Evolutionary conservation across 306 rosid genomes (phyloP), one percentile per base, ranked within the genome.

Genomic region (Cajanus cajan): DNA sequence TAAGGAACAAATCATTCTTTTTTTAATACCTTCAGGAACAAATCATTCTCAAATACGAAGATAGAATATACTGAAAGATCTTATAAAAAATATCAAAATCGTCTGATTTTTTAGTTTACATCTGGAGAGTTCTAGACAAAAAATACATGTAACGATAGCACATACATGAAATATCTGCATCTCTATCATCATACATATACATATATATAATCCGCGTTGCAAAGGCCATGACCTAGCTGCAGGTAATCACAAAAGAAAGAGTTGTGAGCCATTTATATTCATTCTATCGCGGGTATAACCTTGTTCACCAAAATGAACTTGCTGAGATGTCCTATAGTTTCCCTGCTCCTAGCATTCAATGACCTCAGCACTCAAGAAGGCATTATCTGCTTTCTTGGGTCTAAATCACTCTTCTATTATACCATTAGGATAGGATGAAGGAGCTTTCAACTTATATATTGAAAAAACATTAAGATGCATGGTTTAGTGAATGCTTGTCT

Each of bases 141-240:
- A 71, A 36, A 0, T 39, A 71, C 78, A 70, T 24, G 64, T 55
- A 74, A 55, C n/a, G 65, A 65, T 48, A 79, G 51, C 36, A 73
- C 64, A 80, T 62, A 73, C 58, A 80, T 37, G 54, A 47, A 47
- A 63, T 64, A 84, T 64, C 73, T 54, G 79, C 79, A 78, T 83
- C 89, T 86, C 87, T 86, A 80, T 86, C 62, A 80, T 76, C 85
- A 62, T 58, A 80, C 50, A 59, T 58, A 55, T n/a, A 52, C 64
- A 75, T 37, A 59, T 72, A 72, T 75, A 76, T 79, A 70, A 86
- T 83, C 89, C 87, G 89, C 85, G 12, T 83, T 37, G 85, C 81
- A 54, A 73, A 77, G 89, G 83, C 77, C 84, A 71, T 71, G 74
- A 48, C 18, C 75, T 47, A 86, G 78, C 86, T 77, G 74, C 78